Base-by-base conservation (phyloP, 2,329 filamentous ascomycete genomes). In the Daldinia sp. region DNA sequence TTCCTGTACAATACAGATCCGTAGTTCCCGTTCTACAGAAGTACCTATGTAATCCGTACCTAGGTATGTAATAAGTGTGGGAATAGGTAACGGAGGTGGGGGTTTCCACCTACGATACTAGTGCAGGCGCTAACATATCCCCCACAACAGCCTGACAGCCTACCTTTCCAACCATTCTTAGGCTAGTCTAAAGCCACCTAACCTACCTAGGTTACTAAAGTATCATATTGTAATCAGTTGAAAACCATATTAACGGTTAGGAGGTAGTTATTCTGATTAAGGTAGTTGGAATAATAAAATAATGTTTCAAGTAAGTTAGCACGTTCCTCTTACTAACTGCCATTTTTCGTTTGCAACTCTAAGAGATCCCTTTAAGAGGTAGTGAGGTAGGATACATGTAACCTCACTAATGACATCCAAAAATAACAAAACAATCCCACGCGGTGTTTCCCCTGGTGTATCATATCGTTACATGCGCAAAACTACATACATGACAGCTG, bases 281-380 rank as follows among this genome's bases (percentile, higher is more conserved):
- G n/a, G n/a, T n/a, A 45, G 39, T 48, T 13, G 30, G 7, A 19
- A 19, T 56, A 27, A 7, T 4, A 19, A 45, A 65, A 39, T 35
- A 43, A 72, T 72, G 70, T 71, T 71, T 61, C 69, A 71, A 63
- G 70, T 72, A 34, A 52, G 67, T 71, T 30, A 4, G 13, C 15
- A 25, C 21, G 15, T 13, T 45, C 39, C 21, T 45, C 21, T 45
- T 27, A 7, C 19, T 43, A 43, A n/a, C n/a, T n/a, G n/a, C n/a
- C n/a, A n/a, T n/a, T n/a, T n/a, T n/a, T n/a, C n/a, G n/a, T n/a
- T n/a, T n/a, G n/a, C n/a, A n/a, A n/a, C n/a, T n/a, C n/a, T n/a
- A n/a, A n/a, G n/a, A n/a, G n/a, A n/a, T n/a, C n/a, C n/a, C 21
- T 21, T 25, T 7, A 43, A 35, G 32, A 35, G n/a, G n/a, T n/a